Base-by-base conservation (phyloP, 2,329 filamentous ascomycete genomes). In the Xylariaceae sp. region DNA sequence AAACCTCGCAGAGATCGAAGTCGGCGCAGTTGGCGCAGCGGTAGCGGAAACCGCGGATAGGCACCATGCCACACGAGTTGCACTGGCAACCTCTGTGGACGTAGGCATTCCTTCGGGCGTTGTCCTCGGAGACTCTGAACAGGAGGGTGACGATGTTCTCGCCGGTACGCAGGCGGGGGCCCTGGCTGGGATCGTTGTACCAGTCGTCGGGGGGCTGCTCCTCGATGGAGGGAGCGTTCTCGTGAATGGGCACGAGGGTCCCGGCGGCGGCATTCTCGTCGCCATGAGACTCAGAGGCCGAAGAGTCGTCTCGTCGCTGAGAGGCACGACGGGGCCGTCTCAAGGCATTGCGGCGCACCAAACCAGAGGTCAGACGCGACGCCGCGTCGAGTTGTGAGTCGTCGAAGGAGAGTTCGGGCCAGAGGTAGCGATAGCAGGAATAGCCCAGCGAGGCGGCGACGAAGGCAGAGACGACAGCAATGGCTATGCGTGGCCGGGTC, bases 1-100 rank as follows among this genome's bases (percentile, higher is more conserved):
- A 99, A 7, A 86, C 86, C 66, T 97, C 91, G 74, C 94, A 99
- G 2, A 99, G 82, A 67, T 99, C 94, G 67, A 91, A 97, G 71
- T 99, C 93, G 59, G 89, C 84, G 68, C 94, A 99, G 73, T 99
- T 97, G 62, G 91, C 87, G 71, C 94, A 99, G 54, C 92, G 88
- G 74, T 96, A 99, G 51, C 94, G 84, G 55, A 96, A 88, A 14
- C 94, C 94, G 47, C 90, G 87, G 55, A 99, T 97, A 12, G 94
- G 93, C 45, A 89, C 84, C 63, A 88, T 84, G 50, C 89, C 89
- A 63, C 94, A 99, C 45, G 84, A 84, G 69, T 97, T 96, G 68
- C 94, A 99, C 36, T 87, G 88, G 55, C 96, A 95, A 12, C 94
- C 93, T 12, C 93, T 82, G 69, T 99, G 94, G 18, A 97, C 87